Evolutionary conservation across 805 yeast species (phyloP), one percentile per base, ranked within the genome.

Genomic region (Barnettozyma siamensis): DNA sequence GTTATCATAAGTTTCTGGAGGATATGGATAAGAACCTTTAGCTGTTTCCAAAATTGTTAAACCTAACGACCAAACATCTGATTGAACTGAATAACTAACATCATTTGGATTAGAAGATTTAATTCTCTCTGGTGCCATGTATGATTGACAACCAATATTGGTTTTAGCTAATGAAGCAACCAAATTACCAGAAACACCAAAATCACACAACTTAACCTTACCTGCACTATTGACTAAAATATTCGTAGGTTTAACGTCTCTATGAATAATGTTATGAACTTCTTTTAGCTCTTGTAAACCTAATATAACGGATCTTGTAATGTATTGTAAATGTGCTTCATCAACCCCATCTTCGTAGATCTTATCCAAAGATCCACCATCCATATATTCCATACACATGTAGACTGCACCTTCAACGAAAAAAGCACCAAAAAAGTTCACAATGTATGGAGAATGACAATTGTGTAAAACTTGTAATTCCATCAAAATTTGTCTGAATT

Each of bases 71-170:
- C 99, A 91, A 46, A 91, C 78, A 63, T 91, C 99, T 9, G 95
- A 82, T 57, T 91, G 97, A 4, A 88, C 96, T 2, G 96, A 80
- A 63, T 91, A 91, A 0, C 93, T 78, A 8, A 76, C 70, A 50
- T 79, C 89, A 56, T 83, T 88, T 2, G 88, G 91, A 48, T 68
- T 79, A 46, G 73, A 54, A 0, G 85, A 76, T 56, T 81, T 80
- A 52, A 93, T 93, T 57, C 99, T 75, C 60, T 91, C 99, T 1
- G 99, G 99, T 1, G 98, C 98, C 98, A 93, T 93, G 63, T 91
- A 91, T 1, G 95, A 84, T 64, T 93, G 99, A 64, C 99, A 91
- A 5, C 99, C 99, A 50, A 91, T 88, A 54, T 93, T 91, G 0
- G 99, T 91, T 55, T 88, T 80, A 13, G 98, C 98, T 53, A 91